Evolutionary conservation across 306 rosid genomes (phyloP), one percentile per base, ranked within the genome.

Genomic region (Cucurbita pepo): DNA sequence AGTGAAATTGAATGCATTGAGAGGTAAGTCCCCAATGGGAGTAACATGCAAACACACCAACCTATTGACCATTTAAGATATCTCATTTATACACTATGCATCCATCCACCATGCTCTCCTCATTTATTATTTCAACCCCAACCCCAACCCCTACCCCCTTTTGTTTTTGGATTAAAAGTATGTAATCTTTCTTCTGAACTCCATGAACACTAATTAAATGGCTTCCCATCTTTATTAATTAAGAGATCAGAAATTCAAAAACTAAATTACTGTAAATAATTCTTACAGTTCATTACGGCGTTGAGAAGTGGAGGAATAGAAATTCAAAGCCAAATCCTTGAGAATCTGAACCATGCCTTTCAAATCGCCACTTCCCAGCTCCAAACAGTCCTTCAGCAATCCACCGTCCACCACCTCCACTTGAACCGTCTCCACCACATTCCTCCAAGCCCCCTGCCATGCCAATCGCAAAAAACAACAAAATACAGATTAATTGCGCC

Each of bases 331-430:
- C 78, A 88, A 71, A 78, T 93, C 93, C 80, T 83, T 88, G 70
- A 83, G 66, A 56, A 84, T 62, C 41, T 81, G 85, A 76, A 90
- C 70, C 74, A 90, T 72, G 18, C 86, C 89, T 73, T 82, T 77
- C 19, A 93, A 80, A 80, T 93, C 98, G 36, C 80, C 80, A 78
- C 81, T 77, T 15, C 91, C 93, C 80, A 93, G 7, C 76, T 86
- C 88, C 45, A 93, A 90, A 56, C 93, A 90, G 57, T 93, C 98
- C 82, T 66, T 86, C n/a, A 93, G 71, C 15, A 93, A 77, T 48
- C 82, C 93, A 16, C 97, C 98, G 25, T 88, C 84, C 79, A 83
- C 80, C 73, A 87, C 91, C 80, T 93, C 97, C 40, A 5, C 64
- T 15, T 83, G 80, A 80, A 88, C 80, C n/a, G 85, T 67, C 86